phyloP scores from a whole-genome alignment of 192 early-diverging fungal species.

The Ambispora gerdemannii region DNA sequence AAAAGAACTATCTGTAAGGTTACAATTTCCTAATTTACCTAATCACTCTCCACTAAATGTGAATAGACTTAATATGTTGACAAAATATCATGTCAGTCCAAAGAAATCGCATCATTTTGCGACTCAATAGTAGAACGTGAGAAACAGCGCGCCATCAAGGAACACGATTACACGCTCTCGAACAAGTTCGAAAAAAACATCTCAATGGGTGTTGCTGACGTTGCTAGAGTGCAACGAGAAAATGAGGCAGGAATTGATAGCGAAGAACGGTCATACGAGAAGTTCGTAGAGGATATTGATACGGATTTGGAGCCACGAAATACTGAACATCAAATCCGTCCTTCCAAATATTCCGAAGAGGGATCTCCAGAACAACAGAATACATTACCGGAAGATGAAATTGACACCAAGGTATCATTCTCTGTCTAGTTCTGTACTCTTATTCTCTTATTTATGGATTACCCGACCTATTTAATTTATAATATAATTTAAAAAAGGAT shows the following conservation, averaged over 20 bases:
- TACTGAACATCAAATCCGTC: too few species aligned
- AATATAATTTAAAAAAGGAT: too few species aligned
- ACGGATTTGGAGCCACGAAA: too few species aligned
- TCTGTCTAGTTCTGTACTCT: slow-evolving; percentile 3
- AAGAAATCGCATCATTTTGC: slow-evolving; percentile 11
- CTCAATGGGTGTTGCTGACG: slow-evolving; percentile 7
- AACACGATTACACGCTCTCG: slow-evolving; percentile 7
- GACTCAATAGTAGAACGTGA: slow-evolving; percentile 20
- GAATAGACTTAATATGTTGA: slow-evolving; percentile 3
- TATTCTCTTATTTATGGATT: background rate
- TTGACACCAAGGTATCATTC: slow-evolving; percentile 4
- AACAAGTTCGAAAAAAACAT: slow-evolving; percentile 18
- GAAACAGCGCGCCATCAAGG: background rate
- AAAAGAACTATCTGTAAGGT: slow-evolving; percentile 8
- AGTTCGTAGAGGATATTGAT: too few species aligned
- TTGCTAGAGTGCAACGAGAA: slow-evolving; percentile 9
- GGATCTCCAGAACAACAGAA: too few species aligned
- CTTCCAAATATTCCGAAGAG: too few species aligned
- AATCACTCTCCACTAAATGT: slow-evolving; percentile 1
- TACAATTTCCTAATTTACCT: slow-evolving; percentile 16
- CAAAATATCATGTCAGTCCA: slow-evolving; percentile 16
- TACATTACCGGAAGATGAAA: too few species aligned
- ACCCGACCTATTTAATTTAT: background rate
- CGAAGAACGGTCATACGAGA: too few species aligned
- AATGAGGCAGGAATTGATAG: background rate